Conservation (phyloP, 768 basidiomycete species). For the Boletus barrowsii region DNA sequence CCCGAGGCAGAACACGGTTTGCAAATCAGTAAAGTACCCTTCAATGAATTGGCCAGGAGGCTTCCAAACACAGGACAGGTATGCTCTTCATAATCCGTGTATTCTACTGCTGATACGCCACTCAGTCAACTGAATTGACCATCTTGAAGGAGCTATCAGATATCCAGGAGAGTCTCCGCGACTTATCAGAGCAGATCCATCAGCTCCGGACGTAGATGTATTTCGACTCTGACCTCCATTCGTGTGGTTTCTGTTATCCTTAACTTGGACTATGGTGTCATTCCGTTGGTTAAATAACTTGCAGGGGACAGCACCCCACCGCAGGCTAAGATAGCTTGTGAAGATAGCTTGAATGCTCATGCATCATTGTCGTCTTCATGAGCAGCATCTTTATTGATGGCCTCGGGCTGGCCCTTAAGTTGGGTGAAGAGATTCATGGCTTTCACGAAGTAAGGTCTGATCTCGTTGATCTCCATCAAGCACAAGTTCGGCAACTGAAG, state of each 20-base stretch:
- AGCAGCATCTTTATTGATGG: not conserved
- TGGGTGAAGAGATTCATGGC: slow-evolving; percentile 74
- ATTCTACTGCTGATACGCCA: slow-evolving; percentile 3
- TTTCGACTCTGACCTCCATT: not conserved
- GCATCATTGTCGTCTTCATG: slow-evolving; percentile 3
- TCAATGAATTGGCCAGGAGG: slow-evolving; percentile 62
- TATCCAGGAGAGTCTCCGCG: slow-evolving; percentile 44
- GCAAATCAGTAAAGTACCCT: slow-evolving; percentile 67
- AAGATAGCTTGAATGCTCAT: slow-evolving; percentile 1
- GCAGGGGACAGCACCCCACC: not conserved
- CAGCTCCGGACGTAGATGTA: slow-evolving; percentile 20
- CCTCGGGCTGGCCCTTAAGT: slow-evolving; percentile 35
- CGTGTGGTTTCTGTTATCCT: not conserved
- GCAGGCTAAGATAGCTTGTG: not conserved
- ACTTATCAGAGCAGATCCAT: slow-evolving; percentile 37
- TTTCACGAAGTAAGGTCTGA: slow-evolving; percentile 82
- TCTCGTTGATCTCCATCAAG: slow-evolving; percentile 93
- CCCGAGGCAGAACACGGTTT: slow-evolving; percentile 52
- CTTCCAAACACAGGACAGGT: slow-evolving; percentile 77
- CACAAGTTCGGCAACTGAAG: slow-evolving; percentile 76
- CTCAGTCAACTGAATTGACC: slow-evolving; percentile 66
- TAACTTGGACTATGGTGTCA: not conserved
- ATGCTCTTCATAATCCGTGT: slow-evolving; percentile 22
- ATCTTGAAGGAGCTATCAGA: slow-evolving; percentile 62
- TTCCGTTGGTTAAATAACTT: not conserved